Evolutionary conservation across 2,329 filamentous ascomycete genomes (phyloP).

Genomic region (Aspergillus terreus): DNA sequence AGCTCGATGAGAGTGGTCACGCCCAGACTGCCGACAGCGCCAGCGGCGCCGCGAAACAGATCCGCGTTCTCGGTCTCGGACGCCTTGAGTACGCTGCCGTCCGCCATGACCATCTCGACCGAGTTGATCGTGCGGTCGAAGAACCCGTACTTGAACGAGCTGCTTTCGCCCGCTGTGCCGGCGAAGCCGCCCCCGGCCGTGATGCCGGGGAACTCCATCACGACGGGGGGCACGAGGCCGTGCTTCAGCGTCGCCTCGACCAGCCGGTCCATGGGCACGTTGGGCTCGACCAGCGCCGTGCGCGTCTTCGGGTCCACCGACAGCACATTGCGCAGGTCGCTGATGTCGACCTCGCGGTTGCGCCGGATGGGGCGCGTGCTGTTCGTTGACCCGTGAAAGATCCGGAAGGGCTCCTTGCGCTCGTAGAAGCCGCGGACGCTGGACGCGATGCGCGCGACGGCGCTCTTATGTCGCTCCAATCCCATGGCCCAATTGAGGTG

Average conservation of each 20-base stretch:
- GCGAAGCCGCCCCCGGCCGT: constrained; percentile 65
- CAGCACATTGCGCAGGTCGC: constrained; percentile 65
- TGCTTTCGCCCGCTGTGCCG: constrained; percentile 64
- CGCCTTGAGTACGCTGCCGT: constrained; percentile 52
- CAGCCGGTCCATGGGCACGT: constrained; percentile 64
- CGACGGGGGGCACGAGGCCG: constrained; percentile 59
- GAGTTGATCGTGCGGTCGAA: constrained; percentile 62
- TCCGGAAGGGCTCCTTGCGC: constrained; percentile 54
- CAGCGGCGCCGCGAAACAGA: constrained; percentile 57
- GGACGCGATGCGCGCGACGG: constrained; percentile 11
- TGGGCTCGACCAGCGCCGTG: constrained; percentile 65
- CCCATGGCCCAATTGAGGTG: constrained; percentile 3
- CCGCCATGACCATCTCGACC: constrained; percentile 61
- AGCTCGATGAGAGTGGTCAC: constrained; percentile 60
- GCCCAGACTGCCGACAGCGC: constrained; percentile 59
- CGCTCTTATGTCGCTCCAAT: constrained; percentile 6
- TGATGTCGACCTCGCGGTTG: constrained; percentile 51
- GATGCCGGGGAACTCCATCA: constrained; percentile 70
- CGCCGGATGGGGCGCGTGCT: constrained; percentile 60
- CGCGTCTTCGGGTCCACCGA: constrained; percentile 50
- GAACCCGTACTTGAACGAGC: constrained; percentile 62
- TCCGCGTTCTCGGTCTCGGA: constrained; percentile 49
- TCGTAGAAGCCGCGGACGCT: constrained; percentile 8
- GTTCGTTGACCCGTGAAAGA: constrained; percentile 74
- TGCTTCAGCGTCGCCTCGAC: constrained; percentile 55